Evolutionary conservation across 495 filamentous ascomycete species (phyloP).

Genomic region (Aspergillus funiculosus): DNA sequence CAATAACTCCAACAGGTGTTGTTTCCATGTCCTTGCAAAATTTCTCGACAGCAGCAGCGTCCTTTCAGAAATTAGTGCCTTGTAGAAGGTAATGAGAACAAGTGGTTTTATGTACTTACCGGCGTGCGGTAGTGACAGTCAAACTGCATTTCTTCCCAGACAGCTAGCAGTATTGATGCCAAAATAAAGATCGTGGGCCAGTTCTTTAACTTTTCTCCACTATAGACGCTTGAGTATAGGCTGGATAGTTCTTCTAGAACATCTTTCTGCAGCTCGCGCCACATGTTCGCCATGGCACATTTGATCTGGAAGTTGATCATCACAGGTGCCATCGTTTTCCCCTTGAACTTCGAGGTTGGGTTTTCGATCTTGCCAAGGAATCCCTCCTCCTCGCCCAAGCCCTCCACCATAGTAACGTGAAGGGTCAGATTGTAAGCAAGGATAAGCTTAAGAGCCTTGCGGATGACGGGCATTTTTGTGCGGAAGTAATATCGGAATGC

Average conservation of each 20-base stretch:
- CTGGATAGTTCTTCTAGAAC: conserved; percentile 84
- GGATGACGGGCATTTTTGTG: conserved; percentile 75
- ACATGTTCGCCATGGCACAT: conserved; percentile 89
- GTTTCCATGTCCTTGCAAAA: conserved; percentile 95
- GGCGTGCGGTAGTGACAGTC: conserved; percentile 89
- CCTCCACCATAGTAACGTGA: conserved; percentile 88
- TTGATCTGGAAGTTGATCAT: conserved; percentile 99
- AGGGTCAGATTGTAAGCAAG: conserved; percentile 89
- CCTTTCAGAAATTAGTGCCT: conserved; percentile 30
- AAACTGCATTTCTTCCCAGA: conserved; percentile 98
- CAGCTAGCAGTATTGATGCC: conserved; percentile 78
- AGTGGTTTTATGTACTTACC: conserved; percentile 29
- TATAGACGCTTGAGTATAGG: conserved; percentile 89
- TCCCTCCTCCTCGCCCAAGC: conserved; percentile 69
- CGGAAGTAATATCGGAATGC: conserved; percentile 83
- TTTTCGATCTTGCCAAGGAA: conserved; percentile 76
- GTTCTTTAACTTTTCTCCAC: conserved; percentile 87
- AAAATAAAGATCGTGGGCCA: conserved; percentile 97
- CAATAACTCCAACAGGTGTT: conserved; percentile 87
- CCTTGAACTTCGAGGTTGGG: conserved; percentile 69
- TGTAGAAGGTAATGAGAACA: too few relatives aligned
- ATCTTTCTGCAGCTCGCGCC: conserved; percentile 92
- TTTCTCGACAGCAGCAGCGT: conserved; percentile 74
- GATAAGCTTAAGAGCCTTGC: conserved; percentile 85
- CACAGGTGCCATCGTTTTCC: conserved; percentile 84